A percentile compares a stretch with the other conserved stretches of the same genome.
Evolutionary conservation across 441 rosid species (phyloP).

Genomic region (Hura crepitans): DNA sequence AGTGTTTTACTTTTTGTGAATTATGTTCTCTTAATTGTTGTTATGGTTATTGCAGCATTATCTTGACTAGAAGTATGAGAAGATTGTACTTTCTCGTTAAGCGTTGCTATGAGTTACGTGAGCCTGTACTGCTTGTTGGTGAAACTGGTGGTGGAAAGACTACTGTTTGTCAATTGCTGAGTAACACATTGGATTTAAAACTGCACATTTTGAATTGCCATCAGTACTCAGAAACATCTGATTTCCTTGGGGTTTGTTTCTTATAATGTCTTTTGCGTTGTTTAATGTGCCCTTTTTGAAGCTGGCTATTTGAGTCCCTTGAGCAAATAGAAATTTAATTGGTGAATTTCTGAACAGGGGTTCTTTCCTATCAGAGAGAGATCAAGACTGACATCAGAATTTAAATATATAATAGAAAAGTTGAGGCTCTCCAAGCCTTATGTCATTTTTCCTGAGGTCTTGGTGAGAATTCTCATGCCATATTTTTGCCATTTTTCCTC

Average conservation of each 20-base stretch:
- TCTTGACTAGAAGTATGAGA: conserved; percentile 82
- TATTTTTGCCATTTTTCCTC: conserved; percentile 14
- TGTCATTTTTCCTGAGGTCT: conserved; percentile 30
- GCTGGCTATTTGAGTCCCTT: conserved; percentile 6
- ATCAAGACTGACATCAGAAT: conserved; percentile 63
- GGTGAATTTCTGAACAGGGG: conserved; percentile 54
- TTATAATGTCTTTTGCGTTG: conserved; percentile 10
- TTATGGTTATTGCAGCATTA: conserved; percentile 46
- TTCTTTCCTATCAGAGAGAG: conserved; percentile 94
- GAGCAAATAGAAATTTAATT: not conserved
- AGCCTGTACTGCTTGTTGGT: conserved; percentile 98
- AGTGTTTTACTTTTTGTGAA: conserved; percentile 10
- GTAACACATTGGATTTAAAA: conserved; percentile 47
- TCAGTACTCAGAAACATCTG: conserved; percentile 95
- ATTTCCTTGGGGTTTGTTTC: conserved; percentile 86
- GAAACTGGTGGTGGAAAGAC: conserved; percentile 99
- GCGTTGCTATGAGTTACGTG: conserved; percentile 77
- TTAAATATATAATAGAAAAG: conserved; percentile 47
- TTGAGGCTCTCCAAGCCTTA: conserved; percentile 57
- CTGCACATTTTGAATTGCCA: conserved; percentile 96
- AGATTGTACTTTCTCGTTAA: conserved; percentile 79
- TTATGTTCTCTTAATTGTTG: conserved; percentile 14
- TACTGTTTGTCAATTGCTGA: conserved; percentile 84
- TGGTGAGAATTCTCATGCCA: conserved; percentile 40
- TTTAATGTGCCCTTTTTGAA: conserved; percentile 2